phyloP scores from a whole-genome alignment of 305 asterid species.

The Rubia tinctorum region DNA sequence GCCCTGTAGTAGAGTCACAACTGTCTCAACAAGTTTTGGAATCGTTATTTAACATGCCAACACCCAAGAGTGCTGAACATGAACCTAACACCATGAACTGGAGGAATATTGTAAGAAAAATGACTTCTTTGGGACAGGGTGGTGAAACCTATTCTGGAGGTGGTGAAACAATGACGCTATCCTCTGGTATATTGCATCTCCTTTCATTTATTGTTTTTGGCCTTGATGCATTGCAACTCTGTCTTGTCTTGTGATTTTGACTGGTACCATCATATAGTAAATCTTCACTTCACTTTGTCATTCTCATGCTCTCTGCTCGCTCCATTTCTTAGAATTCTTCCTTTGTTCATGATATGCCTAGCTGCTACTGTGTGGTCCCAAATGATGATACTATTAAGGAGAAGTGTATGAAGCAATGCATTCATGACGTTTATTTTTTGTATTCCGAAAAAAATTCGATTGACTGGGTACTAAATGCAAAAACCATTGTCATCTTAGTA shows the following conservation, averaged over 20 bases:
- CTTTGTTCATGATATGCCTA: neutral
- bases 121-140: slow-evolving; percentile 64
- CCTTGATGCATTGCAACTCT: neutral
- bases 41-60: slow-evolving; percentile 82
- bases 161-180: slow-evolving; percentile 30
- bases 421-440: neutral
- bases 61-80: slow-evolving; percentile 65
- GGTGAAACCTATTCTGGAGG: slow-evolving; percentile 35
- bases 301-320: slow-evolving; percentile 2
- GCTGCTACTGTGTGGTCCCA: neutral
- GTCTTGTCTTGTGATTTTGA: neutral
- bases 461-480: neutral
- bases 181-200: slow-evolving; percentile 40
- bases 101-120: slow-evolving; percentile 80
- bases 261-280: neutral
- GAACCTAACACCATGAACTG: slow-evolving; percentile 84
- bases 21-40: slow-evolving; percentile 75
- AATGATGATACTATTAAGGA: neutral
- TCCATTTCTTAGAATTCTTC: neutral
- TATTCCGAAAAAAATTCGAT: neutral
- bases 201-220: neutral
- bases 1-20: slow-evolving; percentile 41
- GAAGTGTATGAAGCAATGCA: neutral
- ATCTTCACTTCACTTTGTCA: neutral
- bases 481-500: neutral